A percentile compares a stretch with the other conserved stretches of the same genome.
These are phyloP conservation scores for Elongisporangium anandrum DNA, from an alignment of 352 stramenopile species.

Conservation along the genomic window DNA sequence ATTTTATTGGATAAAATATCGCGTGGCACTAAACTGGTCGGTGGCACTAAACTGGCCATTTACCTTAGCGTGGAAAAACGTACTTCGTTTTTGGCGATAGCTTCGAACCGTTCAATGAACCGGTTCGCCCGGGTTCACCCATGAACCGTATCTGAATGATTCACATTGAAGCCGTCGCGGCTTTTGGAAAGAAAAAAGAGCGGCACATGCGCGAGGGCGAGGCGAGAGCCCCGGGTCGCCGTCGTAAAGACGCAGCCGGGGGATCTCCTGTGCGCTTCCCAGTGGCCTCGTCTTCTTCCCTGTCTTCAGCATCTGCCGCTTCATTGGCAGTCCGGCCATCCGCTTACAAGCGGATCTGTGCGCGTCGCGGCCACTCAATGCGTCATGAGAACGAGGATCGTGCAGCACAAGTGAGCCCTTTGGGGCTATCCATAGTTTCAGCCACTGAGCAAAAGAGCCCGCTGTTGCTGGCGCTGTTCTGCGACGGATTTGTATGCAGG, in stretches of 20 bases:
- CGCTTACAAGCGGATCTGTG: neutral
- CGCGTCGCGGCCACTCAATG: neutral
- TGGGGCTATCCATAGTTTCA: neutral
- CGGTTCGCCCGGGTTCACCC: no score
- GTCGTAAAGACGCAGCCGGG: neutral
- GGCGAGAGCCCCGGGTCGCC: neutral
- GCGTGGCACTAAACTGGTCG: no score
- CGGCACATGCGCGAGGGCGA: neutral
- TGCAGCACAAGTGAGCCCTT: neutral
- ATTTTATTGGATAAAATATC: no score
- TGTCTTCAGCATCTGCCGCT: neutral
- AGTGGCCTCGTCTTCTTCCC: neutral
- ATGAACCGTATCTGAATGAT: neutral
- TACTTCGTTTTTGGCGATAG: no score
- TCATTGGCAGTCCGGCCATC: neutral
- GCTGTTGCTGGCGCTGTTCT: slow-evolving; percentile 56
- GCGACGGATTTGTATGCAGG: slow-evolving; percentile 62
- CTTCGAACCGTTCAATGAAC: no score
- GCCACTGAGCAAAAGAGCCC: neutral
- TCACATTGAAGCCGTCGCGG: neutral
- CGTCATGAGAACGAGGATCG: neutral
- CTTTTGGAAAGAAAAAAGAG: neutral
- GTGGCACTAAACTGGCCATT: no score
- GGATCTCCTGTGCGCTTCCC: neutral
- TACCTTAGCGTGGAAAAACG: no score